Base-by-base conservation (phyloP, 2,329 filamentous ascomycete species). In the Fusarium nisikadoi region DNA sequence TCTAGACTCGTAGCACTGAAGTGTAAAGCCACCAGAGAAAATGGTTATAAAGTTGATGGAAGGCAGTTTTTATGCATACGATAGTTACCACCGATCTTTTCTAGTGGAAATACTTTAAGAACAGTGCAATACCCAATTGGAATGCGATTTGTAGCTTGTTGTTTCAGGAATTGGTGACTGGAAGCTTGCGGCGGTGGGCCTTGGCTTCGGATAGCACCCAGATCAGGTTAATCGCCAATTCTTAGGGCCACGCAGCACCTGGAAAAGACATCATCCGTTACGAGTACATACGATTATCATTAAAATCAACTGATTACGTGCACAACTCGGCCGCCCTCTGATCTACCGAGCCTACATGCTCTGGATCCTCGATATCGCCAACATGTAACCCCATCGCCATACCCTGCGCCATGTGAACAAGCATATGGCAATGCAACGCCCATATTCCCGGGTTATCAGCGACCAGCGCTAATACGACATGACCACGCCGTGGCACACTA, bases 401-500 rank as follows among this genome's bases (percentile, higher is more conserved):
- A 2, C 64, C 64, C 17, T n/a, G 39, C 10, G 53, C 62, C 64
- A 66, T 66, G 31, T 66, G 64, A 9, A 66, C 64, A 5, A 66
- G 39, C 64, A 66, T 66, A 9, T 66, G 64, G 29, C 64, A 66
- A 47, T 66, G 64, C 1, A 66, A 16, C 5, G 64, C 64, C 64
- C 64, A 66, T 6, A 66, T 52, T 5, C 64, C 64, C 1, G 39
- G 64, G 13, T 66, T 66, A 12, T 52, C 39, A 6, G 39, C 62
- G 1, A 66, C 8, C 8, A 66, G n/a, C 0, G 62, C 6, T 12
- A 66, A 16, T 0, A 66, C 39, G 2, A 66, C 64, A 14, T 66
- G 64, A 1, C 64, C 64, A 1, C 64, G 6, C 2, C 64, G n/a
- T 1, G 64, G 64, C 9, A 66, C 53, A 13, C 33, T 66, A 6